Evolutionary conservation across 768 basidiomycete species (phyloP).

Genomic region (Leccinum broughii): DNA sequence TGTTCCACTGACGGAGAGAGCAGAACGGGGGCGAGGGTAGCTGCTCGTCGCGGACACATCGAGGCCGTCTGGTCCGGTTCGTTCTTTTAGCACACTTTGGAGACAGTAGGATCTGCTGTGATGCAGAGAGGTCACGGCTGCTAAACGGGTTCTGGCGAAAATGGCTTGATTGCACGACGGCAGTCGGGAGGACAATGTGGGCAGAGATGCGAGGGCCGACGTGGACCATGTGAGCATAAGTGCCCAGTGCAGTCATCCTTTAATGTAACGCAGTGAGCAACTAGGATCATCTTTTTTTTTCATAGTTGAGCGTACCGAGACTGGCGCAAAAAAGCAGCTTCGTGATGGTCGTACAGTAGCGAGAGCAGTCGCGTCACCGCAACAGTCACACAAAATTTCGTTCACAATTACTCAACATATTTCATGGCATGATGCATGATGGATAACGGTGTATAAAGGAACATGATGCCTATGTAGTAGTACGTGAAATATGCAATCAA

Average conservation of each 20-base stretch:
- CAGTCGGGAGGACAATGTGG: conserved; percentile 28
- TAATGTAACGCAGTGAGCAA: conserved; percentile 12
- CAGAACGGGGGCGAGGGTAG: neutral
- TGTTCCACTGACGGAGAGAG: conserved; percentile 2
- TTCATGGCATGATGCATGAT: conserved; percentile 44
- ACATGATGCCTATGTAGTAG: conserved; percentile 41
- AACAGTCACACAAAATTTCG: neutral
- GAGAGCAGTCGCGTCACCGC: conserved; percentile 1
- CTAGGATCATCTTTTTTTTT: neutral
- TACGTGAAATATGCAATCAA: conserved; percentile 48
- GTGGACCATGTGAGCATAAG: conserved; percentile 87
- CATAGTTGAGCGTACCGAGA: conserved; percentile 42
- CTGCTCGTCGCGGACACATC: neutral
- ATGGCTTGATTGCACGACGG: conserved; percentile 29
- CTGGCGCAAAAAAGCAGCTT: conserved; percentile 32
- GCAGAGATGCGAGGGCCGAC: conserved; percentile 59
- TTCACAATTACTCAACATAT: neutral
- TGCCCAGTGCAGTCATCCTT: conserved; percentile 70
- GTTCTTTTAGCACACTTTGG: conserved; percentile 3
- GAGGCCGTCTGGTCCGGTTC: neutral
- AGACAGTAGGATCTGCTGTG: conserved; percentile 7
- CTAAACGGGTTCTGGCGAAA: conserved; percentile 12
- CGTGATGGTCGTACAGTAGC: conserved; percentile 6
- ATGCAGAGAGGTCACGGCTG: conserved; percentile 1
- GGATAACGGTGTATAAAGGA: conserved; percentile 25